These are phyloP conservation scores for Immersiella caudata DNA, from an alignment of 495 filamentous ascomycete species.

Conservation along the genomic window DNA sequence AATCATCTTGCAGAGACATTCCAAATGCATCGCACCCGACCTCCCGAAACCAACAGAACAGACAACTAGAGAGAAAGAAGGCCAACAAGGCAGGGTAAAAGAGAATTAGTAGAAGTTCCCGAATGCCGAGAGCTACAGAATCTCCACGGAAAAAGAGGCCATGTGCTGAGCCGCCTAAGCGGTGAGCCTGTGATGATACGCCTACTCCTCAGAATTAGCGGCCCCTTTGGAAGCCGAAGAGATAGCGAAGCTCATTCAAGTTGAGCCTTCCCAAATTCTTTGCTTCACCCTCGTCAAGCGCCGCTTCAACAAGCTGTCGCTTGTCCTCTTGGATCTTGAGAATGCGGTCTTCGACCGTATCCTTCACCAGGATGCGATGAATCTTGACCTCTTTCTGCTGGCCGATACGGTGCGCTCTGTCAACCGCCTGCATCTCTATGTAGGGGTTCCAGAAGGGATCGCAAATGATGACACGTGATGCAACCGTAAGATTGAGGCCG, in stretches of 20 bases:
- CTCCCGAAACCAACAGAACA: background rate
- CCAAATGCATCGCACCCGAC: background rate
- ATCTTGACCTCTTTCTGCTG: slow-evolving; percentile 75
- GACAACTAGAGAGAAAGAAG: background rate
- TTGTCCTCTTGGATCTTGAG: slow-evolving; percentile 84
- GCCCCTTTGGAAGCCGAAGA: slow-evolving; percentile 53
- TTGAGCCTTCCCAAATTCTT: slow-evolving; percentile 65
- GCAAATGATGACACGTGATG: slow-evolving; percentile 84
- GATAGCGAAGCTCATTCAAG: slow-evolving; percentile 65
- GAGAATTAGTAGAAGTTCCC: background rate
- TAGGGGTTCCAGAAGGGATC: slow-evolving; percentile 98
- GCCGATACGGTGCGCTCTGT: slow-evolving; percentile 89
- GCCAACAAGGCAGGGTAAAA: background rate
- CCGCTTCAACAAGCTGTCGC: slow-evolving; percentile 72
- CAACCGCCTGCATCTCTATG: slow-evolving; percentile 92
- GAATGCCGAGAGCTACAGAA: background rate
- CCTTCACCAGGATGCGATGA: slow-evolving; percentile 74
- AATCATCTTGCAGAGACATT: background rate
- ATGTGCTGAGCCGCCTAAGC: too few relatives aligned
- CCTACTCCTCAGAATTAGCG: too few relatives aligned
- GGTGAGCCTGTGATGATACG: too few relatives aligned
- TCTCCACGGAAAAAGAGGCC: background rate
- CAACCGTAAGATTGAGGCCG: slow-evolving; percentile 85
- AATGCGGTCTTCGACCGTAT: slow-evolving; percentile 91
- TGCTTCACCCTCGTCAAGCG: slow-evolving; percentile 78